phyloP scores from a whole-genome alignment of 1,139 yeast species.

The Kurtzmaniella natalensis region DNA sequence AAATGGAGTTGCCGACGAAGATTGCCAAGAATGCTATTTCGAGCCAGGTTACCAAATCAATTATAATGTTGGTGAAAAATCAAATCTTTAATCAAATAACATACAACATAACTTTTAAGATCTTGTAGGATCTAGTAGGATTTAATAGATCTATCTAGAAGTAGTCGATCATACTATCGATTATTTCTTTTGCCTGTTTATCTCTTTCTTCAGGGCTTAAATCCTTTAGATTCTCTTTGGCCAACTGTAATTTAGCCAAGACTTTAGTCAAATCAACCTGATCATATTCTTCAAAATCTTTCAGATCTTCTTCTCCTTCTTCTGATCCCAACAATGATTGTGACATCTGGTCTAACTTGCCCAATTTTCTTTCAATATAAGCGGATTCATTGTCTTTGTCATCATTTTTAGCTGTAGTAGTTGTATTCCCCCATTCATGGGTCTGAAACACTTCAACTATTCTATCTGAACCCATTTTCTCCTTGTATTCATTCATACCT shows the following conservation, averaged over 20 bases:
- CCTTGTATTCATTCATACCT: slow-evolving; percentile 25
- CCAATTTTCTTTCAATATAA: slow-evolving; percentile 14
- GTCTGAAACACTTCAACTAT: slow-evolving; percentile 33
- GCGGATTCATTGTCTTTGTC: slow-evolving; percentile 5
- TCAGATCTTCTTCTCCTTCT: slow-evolving; percentile 10
- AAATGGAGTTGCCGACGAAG: slow-evolving; percentile 73
- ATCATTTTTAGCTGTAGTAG: slow-evolving; percentile 12
- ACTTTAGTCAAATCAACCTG: slow-evolving; percentile 23
- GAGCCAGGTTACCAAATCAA: slow-evolving; percentile 53
- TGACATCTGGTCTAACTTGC: slow-evolving; percentile 23
- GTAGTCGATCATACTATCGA: slow-evolving; percentile 36
- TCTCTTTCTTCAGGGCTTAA: slow-evolving; percentile 24
- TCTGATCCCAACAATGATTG: slow-evolving; percentile 18
- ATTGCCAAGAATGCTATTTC: slow-evolving; percentile 74
- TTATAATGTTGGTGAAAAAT: no score
- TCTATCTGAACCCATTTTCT: slow-evolving; percentile 26
- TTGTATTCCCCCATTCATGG: slow-evolving; percentile 38
- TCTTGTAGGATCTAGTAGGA: no score
- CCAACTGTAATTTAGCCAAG: slow-evolving; percentile 26
- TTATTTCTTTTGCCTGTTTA: slow-evolving; percentile 28
- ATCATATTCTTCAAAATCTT: slow-evolving; percentile 5
- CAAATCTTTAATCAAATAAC: no score
- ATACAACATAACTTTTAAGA: no score
- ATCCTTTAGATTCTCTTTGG: slow-evolving; percentile 22
- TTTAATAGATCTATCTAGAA: slow-evolving; percentile 16